Evolutionary conservation across 2,329 filamentous ascomycete species (phyloP), one percentile per base, ranked within the genome.

Genomic region (Coleophoma eucalyptorum): DNA sequence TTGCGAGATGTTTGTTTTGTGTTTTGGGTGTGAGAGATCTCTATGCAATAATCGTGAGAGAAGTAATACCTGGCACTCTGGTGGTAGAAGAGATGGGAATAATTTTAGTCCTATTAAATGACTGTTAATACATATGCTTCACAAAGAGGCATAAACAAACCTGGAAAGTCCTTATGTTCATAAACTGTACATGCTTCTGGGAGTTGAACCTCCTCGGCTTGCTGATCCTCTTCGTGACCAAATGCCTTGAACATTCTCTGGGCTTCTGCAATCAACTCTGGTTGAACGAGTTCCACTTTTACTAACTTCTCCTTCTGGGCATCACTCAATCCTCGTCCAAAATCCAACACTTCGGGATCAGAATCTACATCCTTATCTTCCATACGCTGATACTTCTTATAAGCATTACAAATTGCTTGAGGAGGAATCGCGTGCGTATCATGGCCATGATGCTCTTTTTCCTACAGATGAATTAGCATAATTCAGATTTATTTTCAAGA

Each of bases 1-100:
- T 1, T 90, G 76, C 67, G 94, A 88, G 20, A 97, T 74, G 67
- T 97, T 99, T 45, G 91, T 97, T 64, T 88, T 82, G 67, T 97
- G 91, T 3, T 74, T 67, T 2, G 84, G 82, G 56, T 88, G 82
- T 52, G 85, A 83, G 13, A 96, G 80, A 64, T 95, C 87, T 48
- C 81, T 79, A 67, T 95, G 90, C 31, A 97, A 74, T 53, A 96
- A 79, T 48, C 81, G 83, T 38, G 82, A 81, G 2, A 97, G 75
- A 5, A 97, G 75, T 40, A 76, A 69, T 51, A 77, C 72, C 67
- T 97, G 93, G n/a, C 88, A 75, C 16, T 74, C 65, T 15, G 81
- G 78, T 2, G 91, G 87, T 6, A 97, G 71, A 5, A 97, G 73
- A 13, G 80, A 79, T 10, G 93, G 92, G 3, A 91, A 73, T 48